Conservation (phyloP, 2,329 filamentous ascomycete species). For the Paecilomyces variotii region DNA sequence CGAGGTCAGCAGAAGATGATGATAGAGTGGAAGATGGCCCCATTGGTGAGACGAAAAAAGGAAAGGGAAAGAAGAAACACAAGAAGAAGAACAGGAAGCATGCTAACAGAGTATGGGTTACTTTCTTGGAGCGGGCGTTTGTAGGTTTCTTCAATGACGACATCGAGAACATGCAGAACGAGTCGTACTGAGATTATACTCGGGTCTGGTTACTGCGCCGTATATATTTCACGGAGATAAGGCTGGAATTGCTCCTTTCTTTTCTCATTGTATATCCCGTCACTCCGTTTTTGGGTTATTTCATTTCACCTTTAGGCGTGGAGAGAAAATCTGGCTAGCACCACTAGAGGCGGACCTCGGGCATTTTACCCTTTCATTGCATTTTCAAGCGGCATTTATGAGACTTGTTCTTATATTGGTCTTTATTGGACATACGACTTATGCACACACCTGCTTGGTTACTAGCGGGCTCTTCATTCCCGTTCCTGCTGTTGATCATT, state of each 20-base stretch:
- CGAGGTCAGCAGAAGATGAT: conserved; percentile 39
- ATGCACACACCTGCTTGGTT: background rate
- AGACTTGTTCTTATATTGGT: background rate
- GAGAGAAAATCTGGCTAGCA: background rate
- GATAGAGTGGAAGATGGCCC: conserved; percentile 32
- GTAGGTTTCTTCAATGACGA: conserved; percentile 64
- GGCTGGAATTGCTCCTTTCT: background rate
- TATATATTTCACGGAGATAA: background rate
- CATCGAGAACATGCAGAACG: conserved; percentile 36
- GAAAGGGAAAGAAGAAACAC: conserved; percentile 31
- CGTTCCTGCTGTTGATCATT: background rate
- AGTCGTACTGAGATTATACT: background rate
- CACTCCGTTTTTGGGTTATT: background rate
- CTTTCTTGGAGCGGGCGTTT: conserved; percentile 72
- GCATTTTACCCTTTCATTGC: background rate
- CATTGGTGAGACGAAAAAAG: conserved; percentile 43
- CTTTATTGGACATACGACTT: background rate
- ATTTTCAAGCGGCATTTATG: background rate
- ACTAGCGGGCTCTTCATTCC: background rate
- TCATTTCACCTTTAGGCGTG: background rate
- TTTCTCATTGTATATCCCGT: background rate
- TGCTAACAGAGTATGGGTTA: conserved; percentile 62
- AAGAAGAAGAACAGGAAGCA: conserved; percentile 34
- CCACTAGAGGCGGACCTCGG: background rate
- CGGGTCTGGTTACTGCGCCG: background rate